Conservation (phyloP, 768 basidiomycete genomes). For the Amanita phalloides region DNA sequence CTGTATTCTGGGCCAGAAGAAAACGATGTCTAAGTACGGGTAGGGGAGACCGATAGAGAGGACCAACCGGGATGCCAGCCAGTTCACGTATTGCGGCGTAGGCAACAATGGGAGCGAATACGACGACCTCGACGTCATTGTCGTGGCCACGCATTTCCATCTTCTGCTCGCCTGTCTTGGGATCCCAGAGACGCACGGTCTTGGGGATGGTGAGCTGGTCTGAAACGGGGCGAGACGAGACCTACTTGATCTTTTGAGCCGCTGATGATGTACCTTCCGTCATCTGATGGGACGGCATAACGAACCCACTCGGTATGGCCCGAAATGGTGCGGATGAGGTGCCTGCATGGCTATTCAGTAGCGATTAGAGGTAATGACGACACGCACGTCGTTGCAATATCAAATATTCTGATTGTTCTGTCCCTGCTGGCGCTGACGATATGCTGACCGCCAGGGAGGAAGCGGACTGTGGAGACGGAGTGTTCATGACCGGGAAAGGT, state of each 20-base stretch:
- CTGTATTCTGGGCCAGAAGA: slow-evolving; percentile 30
- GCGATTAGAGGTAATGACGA: slow-evolving; percentile 5
- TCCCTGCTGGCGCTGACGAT: slow-evolving; percentile 86
- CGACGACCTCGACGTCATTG: slow-evolving; percentile 73
- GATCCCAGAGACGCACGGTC: slow-evolving; percentile 75
- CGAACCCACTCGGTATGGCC: slow-evolving; percentile 87
- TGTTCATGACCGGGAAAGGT: slow-evolving; percentile 89
- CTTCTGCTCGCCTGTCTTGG: slow-evolving; percentile 64
- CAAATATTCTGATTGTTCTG: slow-evolving; percentile 77
- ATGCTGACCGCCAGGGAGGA: slow-evolving; percentile 75
- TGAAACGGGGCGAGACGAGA: slow-evolving; percentile 4
- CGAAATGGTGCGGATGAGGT: slow-evolving; percentile 63
- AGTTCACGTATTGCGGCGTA: slow-evolving; percentile 72
- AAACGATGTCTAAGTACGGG: slow-evolving; percentile 2
- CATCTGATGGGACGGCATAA: slow-evolving; percentile 49
- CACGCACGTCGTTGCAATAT: slow-evolving; percentile 75
- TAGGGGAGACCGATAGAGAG: slow-evolving; percentile 3
- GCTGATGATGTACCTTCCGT: slow-evolving; percentile 67
- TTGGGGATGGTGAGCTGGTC: slow-evolving; percentile 18
- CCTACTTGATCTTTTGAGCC: slow-evolving; percentile 83
- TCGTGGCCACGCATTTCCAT: slow-evolving; percentile 82
- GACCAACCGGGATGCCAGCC: slow-evolving; percentile 54
- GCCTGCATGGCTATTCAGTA: slow-evolving; percentile 27
- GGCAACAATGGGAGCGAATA: slow-evolving; percentile 69
- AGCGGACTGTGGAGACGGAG: slow-evolving; percentile 77